Evolutionary conservation across 208 protist genomes (phyloP), one percentile per base, ranked within the genome.

Genomic region (Acanthamoeba royreba): DNA sequence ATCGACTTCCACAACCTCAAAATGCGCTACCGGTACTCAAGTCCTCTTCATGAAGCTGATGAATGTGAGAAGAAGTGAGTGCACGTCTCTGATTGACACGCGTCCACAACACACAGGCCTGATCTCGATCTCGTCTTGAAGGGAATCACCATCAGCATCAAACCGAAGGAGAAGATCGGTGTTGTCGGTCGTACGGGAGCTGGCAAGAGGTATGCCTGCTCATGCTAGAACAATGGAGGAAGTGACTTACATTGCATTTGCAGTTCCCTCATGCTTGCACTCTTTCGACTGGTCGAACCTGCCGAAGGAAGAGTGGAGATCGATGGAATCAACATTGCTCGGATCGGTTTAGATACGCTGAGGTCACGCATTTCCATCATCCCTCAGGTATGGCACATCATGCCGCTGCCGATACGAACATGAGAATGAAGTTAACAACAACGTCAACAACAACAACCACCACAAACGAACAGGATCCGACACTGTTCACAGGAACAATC

Each of bases 291-390:
- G 77, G 96, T 99, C 42, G 98, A 99, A 38, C 55, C 98, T 1
- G 94, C 96, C 15, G 96, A 96, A 33, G 96, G 97, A 35, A 33
- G 13, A 17, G 97, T 98, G 15, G 4, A 94, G 31, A 97, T 99
- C 86, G 98, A 99, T 91, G 98, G 98, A 28, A 92, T 98, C 85
- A 97, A 99, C 95, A 97, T 96, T 25, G 42, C 66, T 19, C 22
- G 79, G n/a, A 93, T 99, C 15, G 96, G 97, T 3, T 97, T 99
- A 49, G 93, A 97, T 11, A 95, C 97, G 66, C 95, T 99, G 33
- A 97, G 99, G 40, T 96, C 93, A n/a, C 96, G 96, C 61, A 97
- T 99, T 35, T 93, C 98, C 58, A 99, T 99, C 55, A 99, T 99
- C 91, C 99, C 99, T 28, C 99, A 99, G 97, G 89, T 88, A 53